phyloP scores from a whole-genome alignment of 2,329 filamentous ascomycete genomes.

The Pseudocercospora pini-densiflorae region DNA sequence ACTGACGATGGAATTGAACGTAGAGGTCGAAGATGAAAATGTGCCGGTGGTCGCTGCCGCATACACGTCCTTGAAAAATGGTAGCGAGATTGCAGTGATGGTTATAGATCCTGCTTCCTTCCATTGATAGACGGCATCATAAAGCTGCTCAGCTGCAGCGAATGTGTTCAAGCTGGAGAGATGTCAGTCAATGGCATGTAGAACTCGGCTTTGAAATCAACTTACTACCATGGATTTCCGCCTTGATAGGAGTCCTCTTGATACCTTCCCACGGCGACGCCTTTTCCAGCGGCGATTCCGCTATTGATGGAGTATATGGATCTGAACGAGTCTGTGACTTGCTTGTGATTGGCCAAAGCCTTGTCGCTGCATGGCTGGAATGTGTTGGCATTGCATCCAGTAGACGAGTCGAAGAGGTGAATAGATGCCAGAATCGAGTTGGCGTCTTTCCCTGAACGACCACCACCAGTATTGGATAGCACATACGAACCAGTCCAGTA shows the following conservation, averaged over 20 bases:
- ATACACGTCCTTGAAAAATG: conserved; percentile 72
- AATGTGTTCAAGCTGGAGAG: conserved; percentile 63
- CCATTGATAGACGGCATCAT: conserved; percentile 76
- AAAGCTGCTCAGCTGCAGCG: conserved; percentile 79
- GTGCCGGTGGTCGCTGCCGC: conserved; percentile 64
- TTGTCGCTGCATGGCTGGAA: conserved; percentile 75
- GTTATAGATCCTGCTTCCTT: conserved; percentile 64
- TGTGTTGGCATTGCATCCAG: conserved; percentile 67
- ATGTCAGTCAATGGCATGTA: neutral
- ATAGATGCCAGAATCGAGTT: conserved; percentile 66
- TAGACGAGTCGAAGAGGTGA: conserved; percentile 67
- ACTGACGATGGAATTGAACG: conserved; percentile 54
- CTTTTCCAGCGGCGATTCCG: conserved; percentile 63
- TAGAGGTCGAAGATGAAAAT: conserved; percentile 56
- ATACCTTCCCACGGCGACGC: conserved; percentile 53
- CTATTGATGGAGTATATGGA: conserved; percentile 71
- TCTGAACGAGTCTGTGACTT: conserved; percentile 75
- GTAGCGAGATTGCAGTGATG: conserved; percentile 66
- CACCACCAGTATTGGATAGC: conserved; percentile 68
- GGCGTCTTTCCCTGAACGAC: conserved; percentile 70
- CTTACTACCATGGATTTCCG: conserved; percentile 72
- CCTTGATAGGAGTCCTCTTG: conserved; percentile 70
- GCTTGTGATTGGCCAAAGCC: conserved; percentile 74
- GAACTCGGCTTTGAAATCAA: neutral
- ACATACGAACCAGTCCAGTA: conserved; percentile 74